Evolutionary conservation across 2,329 filamentous ascomycete genomes (phyloP).

Genomic region (Aspergillus ochraceus): DNA sequence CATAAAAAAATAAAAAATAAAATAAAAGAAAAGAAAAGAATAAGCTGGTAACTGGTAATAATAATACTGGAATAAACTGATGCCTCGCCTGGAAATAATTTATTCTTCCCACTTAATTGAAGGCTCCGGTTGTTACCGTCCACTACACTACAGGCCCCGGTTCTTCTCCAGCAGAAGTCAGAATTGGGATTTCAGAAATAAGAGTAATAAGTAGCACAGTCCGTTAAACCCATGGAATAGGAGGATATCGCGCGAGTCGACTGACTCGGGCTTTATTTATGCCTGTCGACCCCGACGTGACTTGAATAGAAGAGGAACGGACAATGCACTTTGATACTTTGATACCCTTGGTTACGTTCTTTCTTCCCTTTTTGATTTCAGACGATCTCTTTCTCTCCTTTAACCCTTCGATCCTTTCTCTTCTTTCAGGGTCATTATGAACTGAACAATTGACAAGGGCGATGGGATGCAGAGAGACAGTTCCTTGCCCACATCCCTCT

Average conservation of each 20-base stretch:
- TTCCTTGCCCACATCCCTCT: no score
- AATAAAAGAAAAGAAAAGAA: not conserved
- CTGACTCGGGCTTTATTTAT: not conserved
- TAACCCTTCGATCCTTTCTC: no score
- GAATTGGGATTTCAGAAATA: not conserved
- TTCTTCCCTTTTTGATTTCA: not conserved
- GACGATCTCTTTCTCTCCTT: not conserved
- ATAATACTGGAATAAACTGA: not conserved
- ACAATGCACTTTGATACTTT: not conserved
- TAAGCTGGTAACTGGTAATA: no score
- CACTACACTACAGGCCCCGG: not conserved
- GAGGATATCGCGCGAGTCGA: not conserved
- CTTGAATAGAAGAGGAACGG: not conserved
- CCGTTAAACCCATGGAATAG: not conserved
- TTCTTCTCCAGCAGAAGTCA: not conserved
- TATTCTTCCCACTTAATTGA: not conserved
- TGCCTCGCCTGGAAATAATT: not conserved
- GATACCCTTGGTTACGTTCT: no score
- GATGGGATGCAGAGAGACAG: no score
- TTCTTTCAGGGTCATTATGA: not conserved
- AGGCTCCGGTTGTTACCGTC: not conserved
- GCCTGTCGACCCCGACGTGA: not conserved
- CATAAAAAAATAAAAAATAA: conserved; percentile 2
- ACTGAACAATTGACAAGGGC: not conserved
- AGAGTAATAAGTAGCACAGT: not conserved